Base-by-base conservation (phyloP, 345 rosid genomes). In the Pistacia atlantica region DNA sequence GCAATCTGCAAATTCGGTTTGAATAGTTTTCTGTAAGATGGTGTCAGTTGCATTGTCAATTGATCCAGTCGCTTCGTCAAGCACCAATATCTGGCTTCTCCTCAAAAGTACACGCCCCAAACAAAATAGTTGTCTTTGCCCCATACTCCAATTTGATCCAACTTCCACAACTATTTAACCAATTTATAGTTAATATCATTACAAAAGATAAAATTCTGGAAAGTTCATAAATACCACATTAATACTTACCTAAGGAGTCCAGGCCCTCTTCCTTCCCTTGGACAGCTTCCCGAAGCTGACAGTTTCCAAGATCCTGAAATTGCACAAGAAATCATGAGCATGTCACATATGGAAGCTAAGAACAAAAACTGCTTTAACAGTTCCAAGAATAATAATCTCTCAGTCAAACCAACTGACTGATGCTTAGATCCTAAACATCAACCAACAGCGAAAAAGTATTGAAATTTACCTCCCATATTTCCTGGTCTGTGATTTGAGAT, bases 101-200 rank as follows among this genome's bases (percentile, higher is more conserved):
- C 97, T 89, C 82, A 93, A 67, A 74, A 96, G 97, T 1, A 94
- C 97, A 13, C 99, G 94, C 3, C 99, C 99, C 79, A 93, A 75
- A 80, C 99, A 93, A 80, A 96, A 93, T 68, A 92, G 37, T 25
- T 96, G 99, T 68, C 98, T 81, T 75, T 96, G 99, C 69, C 99
- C 98, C 93, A 91, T 92, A 85, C 98, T 96, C 98, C 99, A 93
- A 37, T 96, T 96, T 14, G 94, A 89, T 77, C 98, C 98, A 57
- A 93, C 97, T 52, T 93, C 97, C 82, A 83, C 90, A 68, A 96
- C 99, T 95, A 84, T 12, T 56, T 16, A 52, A 11, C 11, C 65
- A 0, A 17, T 16, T 16, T 2, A 4, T 75, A n/a, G 45, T 62
- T 73, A 64, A 1, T 22, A 14, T 28, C 49, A 38, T 54, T 20